Conservation (phyloP, 257 asterid species). For the Penstemon eatonii region DNA sequence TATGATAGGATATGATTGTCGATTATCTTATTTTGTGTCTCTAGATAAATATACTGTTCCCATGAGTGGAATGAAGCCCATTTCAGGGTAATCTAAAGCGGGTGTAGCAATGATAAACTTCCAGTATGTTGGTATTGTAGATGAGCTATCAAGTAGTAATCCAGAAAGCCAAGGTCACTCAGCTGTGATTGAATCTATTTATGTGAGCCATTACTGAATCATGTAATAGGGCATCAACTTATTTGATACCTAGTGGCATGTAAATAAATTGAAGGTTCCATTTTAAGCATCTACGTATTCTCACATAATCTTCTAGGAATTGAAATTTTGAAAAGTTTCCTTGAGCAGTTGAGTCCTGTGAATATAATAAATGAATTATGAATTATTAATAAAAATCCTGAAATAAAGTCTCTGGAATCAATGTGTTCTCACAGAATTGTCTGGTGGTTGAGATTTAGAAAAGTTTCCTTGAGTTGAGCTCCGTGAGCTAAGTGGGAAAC, state of each 20-base stretch:
- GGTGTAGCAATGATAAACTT: not conserved
- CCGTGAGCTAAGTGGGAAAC: not conserved
- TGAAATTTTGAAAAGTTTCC: not conserved
- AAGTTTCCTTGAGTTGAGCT: not conserved
- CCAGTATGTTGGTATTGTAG: not conserved
- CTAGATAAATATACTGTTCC: not conserved
- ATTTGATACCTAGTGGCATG: not conserved
- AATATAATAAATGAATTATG: too few relatives aligned
- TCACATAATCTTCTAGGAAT: not conserved
- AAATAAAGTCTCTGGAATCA: too few relatives aligned
- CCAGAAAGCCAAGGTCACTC: not conserved
- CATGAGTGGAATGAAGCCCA: not conserved
- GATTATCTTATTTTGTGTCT: not conserved
- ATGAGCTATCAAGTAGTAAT: slow-evolving; percentile 1
- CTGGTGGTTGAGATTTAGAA: not conserved
- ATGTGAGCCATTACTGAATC: not conserved
- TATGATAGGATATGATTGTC: slow-evolving; percentile 6
- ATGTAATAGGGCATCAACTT: not conserved
- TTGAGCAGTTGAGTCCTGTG: not conserved
- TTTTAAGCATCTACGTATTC: not conserved
- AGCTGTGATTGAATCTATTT: not conserved
- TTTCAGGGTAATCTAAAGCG: not conserved
- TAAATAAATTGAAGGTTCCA: not conserved
- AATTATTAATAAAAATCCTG: too few relatives aligned
- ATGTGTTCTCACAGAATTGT: not conserved